phyloP scores from a whole-genome alignment of 306 rosid genomes.

The Geum urbanum region DNA sequence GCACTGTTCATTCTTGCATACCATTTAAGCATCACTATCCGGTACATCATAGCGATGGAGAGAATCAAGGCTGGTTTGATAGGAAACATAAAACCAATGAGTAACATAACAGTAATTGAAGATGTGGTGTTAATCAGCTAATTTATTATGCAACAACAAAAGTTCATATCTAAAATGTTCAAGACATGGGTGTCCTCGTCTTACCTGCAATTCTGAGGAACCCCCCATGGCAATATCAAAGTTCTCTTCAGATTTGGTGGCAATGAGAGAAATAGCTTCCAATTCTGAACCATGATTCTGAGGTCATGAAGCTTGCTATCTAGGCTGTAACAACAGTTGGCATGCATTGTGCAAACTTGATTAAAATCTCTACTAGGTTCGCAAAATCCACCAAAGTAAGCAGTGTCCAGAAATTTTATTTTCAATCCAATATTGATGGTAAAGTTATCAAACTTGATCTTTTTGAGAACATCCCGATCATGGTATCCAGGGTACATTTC shows the following conservation, averaged over 20 bases:
- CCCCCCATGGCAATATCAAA: slow-evolving; percentile 67
- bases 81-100: slow-evolving; percentile 10
- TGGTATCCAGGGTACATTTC: slow-evolving; percentile 75
- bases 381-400: slow-evolving; percentile 89
- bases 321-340: slow-evolving; percentile 85
- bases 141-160: no score
- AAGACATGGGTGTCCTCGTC: neutral
- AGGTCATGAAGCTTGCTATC: slow-evolving; percentile 87
- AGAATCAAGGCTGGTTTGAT: slow-evolving; percentile 53
- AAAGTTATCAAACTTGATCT: slow-evolving; percentile 67
- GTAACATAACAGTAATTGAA: slow-evolving; percentile 14
- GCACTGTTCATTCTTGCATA: slow-evolving; percentile 17
- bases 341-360: slow-evolving; percentile 94
- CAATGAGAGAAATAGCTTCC: slow-evolving; percentile 73
- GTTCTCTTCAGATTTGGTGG: slow-evolving; percentile 58
- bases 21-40: slow-evolving; percentile 15
- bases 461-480: slow-evolving; percentile 95
- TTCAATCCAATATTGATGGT: slow-evolving; percentile 47
- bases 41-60: slow-evolving; percentile 36
- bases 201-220: slow-evolving; percentile 86
- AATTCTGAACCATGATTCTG: slow-evolving; percentile 72
- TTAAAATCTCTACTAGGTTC: slow-evolving; percentile 94
- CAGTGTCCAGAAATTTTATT: slow-evolving; percentile 85
- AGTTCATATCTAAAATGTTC: neutral
- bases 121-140: neutral